Evolutionary conservation across 352 stramenopile genomes (phyloP), one percentile per base, ranked within the genome.

Genomic region (Pythium myriotylum): DNA sequence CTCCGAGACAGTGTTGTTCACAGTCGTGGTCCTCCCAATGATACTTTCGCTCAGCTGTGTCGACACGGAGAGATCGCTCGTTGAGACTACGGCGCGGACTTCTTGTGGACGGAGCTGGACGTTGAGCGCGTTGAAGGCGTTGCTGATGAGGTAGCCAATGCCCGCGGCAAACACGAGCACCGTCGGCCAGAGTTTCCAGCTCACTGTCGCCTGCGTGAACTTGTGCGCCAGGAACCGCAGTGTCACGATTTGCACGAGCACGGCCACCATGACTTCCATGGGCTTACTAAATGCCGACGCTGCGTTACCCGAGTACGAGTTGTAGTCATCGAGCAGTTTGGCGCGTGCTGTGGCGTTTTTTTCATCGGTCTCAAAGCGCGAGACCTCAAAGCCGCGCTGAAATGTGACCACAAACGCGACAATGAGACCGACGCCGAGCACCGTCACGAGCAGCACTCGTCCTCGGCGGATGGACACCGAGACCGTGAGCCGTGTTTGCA

Each of bases 241-340:
- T 17, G 51, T 37, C 20, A 48, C 19, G 8, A 54, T 24, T 8
- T 62, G 55, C 16, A 45, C 55, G 3, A 39, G 10, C n/a, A 54
- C 19, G 3, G 43, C 35, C 14, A 62, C 55, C n/a, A 62, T 42
- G 1, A 35, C 8, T 29, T 60, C 53, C 0, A 60, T 20, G 35
- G 42, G 41, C 29, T 29, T 48, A 2, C 23, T 19, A 16, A 60
- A 48, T 2, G 27, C 17, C 7, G 52, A 35, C 17, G 40, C 37
- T n/a, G 49, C 45, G 39, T 40, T 59, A 23, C 52, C 52, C 39
- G 39, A 51, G 41, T 51, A 59, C 52, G 52, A 59, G 39, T 59
- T 59, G 52, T 59, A 59, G 41, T 59, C 40, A 27, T 59, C 55
- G 10, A 73, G 60, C 32, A 73, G 42, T 26, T 51, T n/a, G 16